Conservation (phyloP, 306 rosid genomes). For the Oxytropis ochrocephala region DNA sequence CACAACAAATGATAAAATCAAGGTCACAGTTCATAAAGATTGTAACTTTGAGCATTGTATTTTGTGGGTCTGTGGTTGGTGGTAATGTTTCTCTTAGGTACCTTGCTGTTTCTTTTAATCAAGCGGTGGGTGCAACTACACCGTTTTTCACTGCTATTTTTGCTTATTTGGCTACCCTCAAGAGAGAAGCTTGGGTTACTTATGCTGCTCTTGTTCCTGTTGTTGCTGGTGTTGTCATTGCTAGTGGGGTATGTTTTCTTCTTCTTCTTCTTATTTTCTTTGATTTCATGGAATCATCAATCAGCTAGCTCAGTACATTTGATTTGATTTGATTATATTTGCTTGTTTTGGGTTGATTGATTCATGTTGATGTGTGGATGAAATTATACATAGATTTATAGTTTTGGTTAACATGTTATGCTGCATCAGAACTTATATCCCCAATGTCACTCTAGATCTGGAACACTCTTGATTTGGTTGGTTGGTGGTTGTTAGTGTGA, state of each 20-base stretch:
- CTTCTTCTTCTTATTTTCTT: neutral
- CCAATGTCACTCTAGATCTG: conserved; percentile 49
- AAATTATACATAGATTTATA: neutral
- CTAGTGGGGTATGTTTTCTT: conserved; percentile 79
- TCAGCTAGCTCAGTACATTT: neutral
- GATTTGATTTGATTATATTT: neutral
- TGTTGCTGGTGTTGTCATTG: conserved; percentile 96
- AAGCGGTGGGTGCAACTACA: conserved; percentile 96
- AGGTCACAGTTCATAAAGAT: conserved; percentile 78
- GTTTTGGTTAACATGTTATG: conserved; percentile 11
- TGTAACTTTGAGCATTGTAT: conserved; percentile 73
- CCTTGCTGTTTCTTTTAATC: conserved; percentile 91
- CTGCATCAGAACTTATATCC: neutral
- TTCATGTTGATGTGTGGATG: conserved; percentile 2
- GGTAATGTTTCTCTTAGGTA: conserved; percentile 88
- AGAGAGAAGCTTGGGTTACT: conserved; percentile 93
- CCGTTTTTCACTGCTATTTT: conserved; percentile 93
- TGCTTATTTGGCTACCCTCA: conserved; percentile 75
- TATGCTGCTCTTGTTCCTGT: conserved; percentile 96
- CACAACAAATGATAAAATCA: conserved; percentile 80
- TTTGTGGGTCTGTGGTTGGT: conserved; percentile 91
- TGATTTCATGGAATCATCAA: conserved; percentile 2
- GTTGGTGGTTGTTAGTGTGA: neutral
- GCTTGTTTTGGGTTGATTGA: neutral
- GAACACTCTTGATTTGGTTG: neutral